Evolutionary conservation across 768 basidiomycete species (phyloP).

Genomic region (Leccinum incarnatum): DNA sequence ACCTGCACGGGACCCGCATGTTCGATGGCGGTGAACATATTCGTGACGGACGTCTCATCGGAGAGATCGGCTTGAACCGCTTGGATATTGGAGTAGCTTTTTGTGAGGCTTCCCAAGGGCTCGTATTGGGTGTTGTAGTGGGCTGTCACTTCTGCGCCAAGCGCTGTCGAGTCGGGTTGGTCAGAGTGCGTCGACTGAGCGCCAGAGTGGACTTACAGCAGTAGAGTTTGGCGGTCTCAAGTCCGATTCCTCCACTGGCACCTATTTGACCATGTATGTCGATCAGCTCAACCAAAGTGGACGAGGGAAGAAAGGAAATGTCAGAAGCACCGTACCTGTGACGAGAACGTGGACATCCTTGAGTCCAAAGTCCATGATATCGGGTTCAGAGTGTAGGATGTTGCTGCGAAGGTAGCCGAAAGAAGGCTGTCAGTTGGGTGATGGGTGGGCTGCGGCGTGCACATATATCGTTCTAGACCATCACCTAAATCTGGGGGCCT

Average conservation of each 20-base stretch:
- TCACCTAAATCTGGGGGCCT: slow-evolving; percentile 4
- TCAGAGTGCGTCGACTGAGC: not conserved
- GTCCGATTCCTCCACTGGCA: slow-evolving; percentile 74
- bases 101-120: slow-evolving; percentile 41
- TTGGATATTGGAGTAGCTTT: slow-evolving; percentile 33
- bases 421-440: not conserved
- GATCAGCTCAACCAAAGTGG: not conserved
- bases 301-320: not conserved
- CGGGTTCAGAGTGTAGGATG: not conserved
- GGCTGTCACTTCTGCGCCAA: slow-evolving; percentile 68
- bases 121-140: slow-evolving; percentile 59
- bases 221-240: slow-evolving; percentile 56
- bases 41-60: slow-evolving; percentile 49
- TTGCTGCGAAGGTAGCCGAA: not conserved
- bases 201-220: slow-evolving; percentile 40
- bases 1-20: slow-evolving; percentile 51
- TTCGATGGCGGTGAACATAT: slow-evolving; percentile 45
- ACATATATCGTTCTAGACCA: slow-evolving; percentile 8
- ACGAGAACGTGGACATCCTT: slow-evolving; percentile 63
- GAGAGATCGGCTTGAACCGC: slow-evolving; percentile 58
- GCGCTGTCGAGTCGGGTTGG: slow-evolving; percentile 39
- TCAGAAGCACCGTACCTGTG: slow-evolving; percentile 46
- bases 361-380: slow-evolving; percentile 54
- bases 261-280: slow-evolving; percentile 37
- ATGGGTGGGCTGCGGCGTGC: slow-evolving; percentile 2